These are phyloP conservation scores for Amauroascus verrucosus DNA, from an alignment of 2,329 filamentous ascomycete species.

Conservation along the genomic window DNA sequence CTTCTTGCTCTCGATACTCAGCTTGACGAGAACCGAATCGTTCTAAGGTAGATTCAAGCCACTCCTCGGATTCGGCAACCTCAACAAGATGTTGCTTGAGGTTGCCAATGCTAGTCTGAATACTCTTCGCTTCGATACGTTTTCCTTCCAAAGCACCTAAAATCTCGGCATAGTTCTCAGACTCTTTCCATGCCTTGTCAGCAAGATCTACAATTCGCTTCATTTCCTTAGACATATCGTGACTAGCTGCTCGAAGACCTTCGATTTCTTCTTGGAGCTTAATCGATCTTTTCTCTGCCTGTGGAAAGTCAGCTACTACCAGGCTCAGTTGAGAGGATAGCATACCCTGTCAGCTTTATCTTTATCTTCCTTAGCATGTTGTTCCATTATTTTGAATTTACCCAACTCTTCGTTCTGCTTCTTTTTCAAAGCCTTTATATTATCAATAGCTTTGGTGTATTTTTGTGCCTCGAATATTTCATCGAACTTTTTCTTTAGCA, in stretches of 20 bases:
- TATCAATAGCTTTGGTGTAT: conserved; percentile 95
- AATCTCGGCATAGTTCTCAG: conserved; percentile 62
- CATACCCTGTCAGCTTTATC: conserved; percentile 61
- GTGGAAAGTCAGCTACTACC: conserved; percentile 1
- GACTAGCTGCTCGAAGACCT: conserved; percentile 50
- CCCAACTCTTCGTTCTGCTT: conserved; percentile 66
- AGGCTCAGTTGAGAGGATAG: background rate
- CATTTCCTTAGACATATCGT: conserved; percentile 44
- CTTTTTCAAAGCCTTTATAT: conserved; percentile 79
- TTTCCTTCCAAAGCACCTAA: conserved; percentile 68
- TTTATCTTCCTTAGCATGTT: conserved; percentile 71
- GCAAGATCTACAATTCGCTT: conserved; percentile 40
- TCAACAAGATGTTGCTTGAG: conserved; percentile 64
- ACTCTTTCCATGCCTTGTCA: conserved; percentile 59
- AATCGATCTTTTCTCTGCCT: conserved; percentile 53
- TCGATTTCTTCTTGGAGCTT: conserved; percentile 54
- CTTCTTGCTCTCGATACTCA: conserved; percentile 53
- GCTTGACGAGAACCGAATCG: conserved; percentile 68
- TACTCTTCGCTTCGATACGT: conserved; percentile 59
- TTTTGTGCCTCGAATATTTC: conserved; percentile 96
- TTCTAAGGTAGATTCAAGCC: conserved; percentile 59
- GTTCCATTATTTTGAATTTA: conserved; percentile 62
- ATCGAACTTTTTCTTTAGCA: conserved; percentile 88
- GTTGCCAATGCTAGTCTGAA: conserved; percentile 59
- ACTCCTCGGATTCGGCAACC: conserved; percentile 65